Conservation (phyloP, 176 grass and related monocot genomes). For the Ensete glaucum region DNA sequence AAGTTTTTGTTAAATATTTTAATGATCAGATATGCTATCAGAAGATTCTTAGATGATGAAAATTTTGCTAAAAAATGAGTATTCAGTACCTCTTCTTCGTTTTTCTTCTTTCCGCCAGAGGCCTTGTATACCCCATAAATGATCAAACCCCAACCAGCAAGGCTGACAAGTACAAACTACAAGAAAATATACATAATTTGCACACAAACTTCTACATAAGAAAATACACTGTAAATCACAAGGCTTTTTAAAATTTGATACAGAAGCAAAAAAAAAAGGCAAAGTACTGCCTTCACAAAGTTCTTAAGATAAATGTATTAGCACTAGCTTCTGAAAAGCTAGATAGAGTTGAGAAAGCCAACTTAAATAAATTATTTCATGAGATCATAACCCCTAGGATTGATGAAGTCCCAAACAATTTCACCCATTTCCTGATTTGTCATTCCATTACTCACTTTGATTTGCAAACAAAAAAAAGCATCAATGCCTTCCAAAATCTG, state of each 20-base stretch:
- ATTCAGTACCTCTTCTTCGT: slow-evolving; percentile 40
- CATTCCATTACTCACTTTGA: too few relatives aligned
- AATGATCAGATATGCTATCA: background rate
- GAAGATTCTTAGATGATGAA: too few relatives aligned
- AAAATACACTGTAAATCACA: too few relatives aligned
- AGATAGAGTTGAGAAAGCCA: background rate
- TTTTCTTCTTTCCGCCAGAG: slow-evolving; percentile 47
- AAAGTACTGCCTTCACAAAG: background rate
- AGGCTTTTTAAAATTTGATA: background rate
- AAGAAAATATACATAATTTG: background rate
- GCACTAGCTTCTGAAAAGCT: background rate
- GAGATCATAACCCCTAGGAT: too few relatives aligned
- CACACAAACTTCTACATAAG: background rate
- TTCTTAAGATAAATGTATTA: background rate
- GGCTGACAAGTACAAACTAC: slow-evolving; percentile 66
- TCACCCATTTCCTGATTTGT: too few relatives aligned
- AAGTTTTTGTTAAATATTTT: background rate
- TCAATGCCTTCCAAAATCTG: too few relatives aligned
- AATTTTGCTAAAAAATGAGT: background rate
- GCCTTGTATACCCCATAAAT: slow-evolving; percentile 40
- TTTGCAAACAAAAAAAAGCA: too few relatives aligned
- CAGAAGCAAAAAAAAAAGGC: background rate
- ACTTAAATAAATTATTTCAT: background rate
- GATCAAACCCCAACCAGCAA: slow-evolving; percentile 41
- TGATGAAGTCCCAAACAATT: too few relatives aligned